Base-by-base conservation (phyloP, 176 grass and related monocot species). In the Ampelocalamus luodianensis region DNA sequence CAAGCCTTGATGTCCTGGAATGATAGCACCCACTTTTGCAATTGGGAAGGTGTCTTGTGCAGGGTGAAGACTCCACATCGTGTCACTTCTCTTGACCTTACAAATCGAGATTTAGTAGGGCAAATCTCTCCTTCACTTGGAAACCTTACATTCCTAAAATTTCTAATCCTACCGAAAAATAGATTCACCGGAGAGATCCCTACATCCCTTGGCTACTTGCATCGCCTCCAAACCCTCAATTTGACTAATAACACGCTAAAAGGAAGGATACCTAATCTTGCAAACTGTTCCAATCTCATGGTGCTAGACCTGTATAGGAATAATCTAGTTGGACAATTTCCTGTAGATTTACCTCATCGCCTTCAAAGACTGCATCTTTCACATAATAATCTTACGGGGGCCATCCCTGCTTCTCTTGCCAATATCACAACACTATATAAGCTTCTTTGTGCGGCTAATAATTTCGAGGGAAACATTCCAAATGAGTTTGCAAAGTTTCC, bases 1-100 rank as follows among this genome's bases (percentile, higher is more conserved):
- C 73, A 83, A 42, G 59, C 69, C 3, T 23, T 92, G 51, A 51
- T 63, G 15, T 89, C 90, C 1, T 92, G 86, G 90, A 92, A 92
- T 26, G 49, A 61, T 0, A 92, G 82, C 65, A 89, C 2, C 3
- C 53, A 75, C 39, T 89, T 85, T 6, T 92, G 82, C 43, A 85
- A 12, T 16, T 92, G 86, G 86, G 64, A 65, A 86, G 86, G 65
- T n/a, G 77, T 80, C 56, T 6, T 15, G 3, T 88, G 79, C 3
- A 54, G 53, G 2, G 4, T 7, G 8, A 77, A 69, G 53, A 50
- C 23, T 6, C 56, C 72, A 6, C 1, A 5, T 38, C 58, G 82
- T 5, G 78, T 79, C 23, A 60, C 36, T n/a, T 80, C 76, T 40
- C 72, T 92, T 23, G 1, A 82, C 4, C 90, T 92, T 50, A n/a